Evolutionary conservation across 306 rosid genomes (phyloP).

Genomic region (Mucuna pruriens): DNA sequence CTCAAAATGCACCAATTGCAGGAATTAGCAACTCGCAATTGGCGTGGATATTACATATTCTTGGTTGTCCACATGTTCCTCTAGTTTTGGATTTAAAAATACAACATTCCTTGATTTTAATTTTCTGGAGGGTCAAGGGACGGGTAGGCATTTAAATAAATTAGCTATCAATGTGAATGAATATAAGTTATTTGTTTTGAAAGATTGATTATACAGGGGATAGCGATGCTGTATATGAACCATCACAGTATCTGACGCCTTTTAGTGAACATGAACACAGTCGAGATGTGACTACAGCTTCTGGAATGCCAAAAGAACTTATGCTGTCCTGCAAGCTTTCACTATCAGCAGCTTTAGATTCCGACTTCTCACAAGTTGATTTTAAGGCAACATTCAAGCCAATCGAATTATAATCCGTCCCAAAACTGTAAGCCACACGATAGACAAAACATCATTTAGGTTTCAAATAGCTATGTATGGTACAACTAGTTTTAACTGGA

Average conservation of each 20-base stretch:
- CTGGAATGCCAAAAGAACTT: slow-evolving; percentile 67
- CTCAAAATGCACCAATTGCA: slow-evolving; percentile 12
- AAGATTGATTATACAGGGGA: slow-evolving; percentile 38
- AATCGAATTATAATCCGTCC: slow-evolving; percentile 60
- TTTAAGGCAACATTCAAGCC: slow-evolving; percentile 81
- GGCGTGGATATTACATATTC: slow-evolving; percentile 29
- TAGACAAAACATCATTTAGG: slow-evolving; percentile 21
- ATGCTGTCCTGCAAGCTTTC: slow-evolving; percentile 43
- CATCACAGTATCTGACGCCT: slow-evolving; percentile 45
- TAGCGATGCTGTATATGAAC: slow-evolving; percentile 47
- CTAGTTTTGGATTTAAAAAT: slow-evolving; percentile 11
- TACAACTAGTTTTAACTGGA: neutral
- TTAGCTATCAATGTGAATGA: slow-evolving; percentile 27
- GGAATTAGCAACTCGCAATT: slow-evolving; percentile 10
- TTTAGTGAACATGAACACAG: slow-evolving; percentile 44
- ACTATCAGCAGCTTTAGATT: slow-evolving; percentile 36
- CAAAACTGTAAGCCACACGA: slow-evolving; percentile 60
- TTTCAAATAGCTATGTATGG: slow-evolving; percentile 26
- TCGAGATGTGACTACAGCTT: slow-evolving; percentile 46
- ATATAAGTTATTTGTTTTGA: slow-evolving; percentile 25
- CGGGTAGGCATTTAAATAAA: slow-evolving; percentile 28
- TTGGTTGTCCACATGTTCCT: slow-evolving; percentile 28
- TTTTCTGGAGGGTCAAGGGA: slow-evolving; percentile 13
- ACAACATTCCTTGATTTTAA: slow-evolving; percentile 5
- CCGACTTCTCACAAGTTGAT: slow-evolving; percentile 55